A percentile compares a stretch with the other conserved stretches of the same genome.
phyloP scores from a whole-genome alignment of 2,329 filamentous ascomycete genomes.

The Cryphonectria radicalis region DNA sequence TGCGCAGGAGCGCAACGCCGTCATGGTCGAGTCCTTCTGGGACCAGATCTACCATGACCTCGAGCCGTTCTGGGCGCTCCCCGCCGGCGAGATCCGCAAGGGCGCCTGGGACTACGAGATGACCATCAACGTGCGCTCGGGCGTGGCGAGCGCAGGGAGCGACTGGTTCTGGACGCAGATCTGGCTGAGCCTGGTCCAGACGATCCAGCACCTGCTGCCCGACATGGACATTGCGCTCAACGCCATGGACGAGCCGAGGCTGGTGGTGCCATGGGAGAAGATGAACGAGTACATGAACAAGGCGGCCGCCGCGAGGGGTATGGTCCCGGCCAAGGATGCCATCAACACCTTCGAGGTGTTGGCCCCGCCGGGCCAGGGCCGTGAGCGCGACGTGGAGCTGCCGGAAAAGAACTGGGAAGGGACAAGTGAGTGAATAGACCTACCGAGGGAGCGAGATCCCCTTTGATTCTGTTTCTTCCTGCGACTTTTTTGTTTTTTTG shows the following conservation, averaged over 20 bases:
- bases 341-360: constrained; percentile 49
- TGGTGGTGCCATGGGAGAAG: constrained; percentile 67
- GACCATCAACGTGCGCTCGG: constrained; percentile 62
- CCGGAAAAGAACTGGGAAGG: constrained; percentile 54
- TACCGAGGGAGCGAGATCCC: not conserved
- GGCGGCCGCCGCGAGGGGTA: constrained; percentile 52
- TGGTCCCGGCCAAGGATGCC: constrained; percentile 50
- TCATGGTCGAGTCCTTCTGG: constrained; percentile 67
- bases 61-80: constrained; percentile 62
- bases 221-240: constrained; percentile 73
- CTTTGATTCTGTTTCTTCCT: not conserved
- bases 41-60: constrained; percentile 68
- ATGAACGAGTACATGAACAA: constrained; percentile 58
- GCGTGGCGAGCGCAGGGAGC: constrained; percentile 54
- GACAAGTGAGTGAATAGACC: constrained; percentile 45
- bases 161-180: constrained; percentile 64
- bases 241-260: constrained; percentile 67
- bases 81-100: constrained; percentile 47
- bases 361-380: constrained; percentile 42
- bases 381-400: constrained; percentile 41
- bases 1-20: constrained; percentile 54
- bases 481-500: not conserved
- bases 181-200: constrained; percentile 58
- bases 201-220: constrained; percentile 60
- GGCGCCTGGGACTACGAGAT: constrained; percentile 62